Percentiles rank a stretch among this genome's conserved stretches.
Evolutionary conservation across 169 alveolate species (phyloP).

Genomic region (Cytauxzoon felis): DNA sequence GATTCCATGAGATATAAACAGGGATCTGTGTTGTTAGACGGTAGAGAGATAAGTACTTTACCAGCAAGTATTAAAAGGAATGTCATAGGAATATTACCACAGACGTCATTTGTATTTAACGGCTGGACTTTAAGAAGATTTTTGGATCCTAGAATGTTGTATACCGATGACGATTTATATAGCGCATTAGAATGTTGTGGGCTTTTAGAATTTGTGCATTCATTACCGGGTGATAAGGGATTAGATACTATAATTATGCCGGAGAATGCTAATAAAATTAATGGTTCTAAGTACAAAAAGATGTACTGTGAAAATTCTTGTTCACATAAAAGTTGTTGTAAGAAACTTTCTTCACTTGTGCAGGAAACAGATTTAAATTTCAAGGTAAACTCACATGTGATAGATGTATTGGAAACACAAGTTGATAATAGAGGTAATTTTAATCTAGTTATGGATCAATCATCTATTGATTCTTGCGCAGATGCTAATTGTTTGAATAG

Average conservation of each 20-base stretch:
- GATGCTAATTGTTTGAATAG: background rate
- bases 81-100: slow-evolving; percentile 53
- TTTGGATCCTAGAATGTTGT: slow-evolving; percentile 56
- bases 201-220: slow-evolving; percentile 18
- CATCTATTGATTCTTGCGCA: too few species aligned
- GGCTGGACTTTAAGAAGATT: slow-evolving; percentile 62
- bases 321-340: too few species aligned
- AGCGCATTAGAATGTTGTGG: slow-evolving; percentile 51
- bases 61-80: slow-evolving; percentile 31
- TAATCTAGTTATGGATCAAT: too few species aligned
- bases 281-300: slow-evolving; percentile 20
- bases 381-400: background rate
- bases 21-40: slow-evolving; percentile 60
- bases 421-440: too few species aligned
- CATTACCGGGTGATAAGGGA: slow-evolving; percentile 13
- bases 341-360: background rate
- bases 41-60: slow-evolving; percentile 31
- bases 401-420: background rate
- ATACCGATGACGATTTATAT: slow-evolving; percentile 30
- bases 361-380: background rate
- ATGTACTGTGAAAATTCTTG: background rate
- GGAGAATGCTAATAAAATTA: background rate
- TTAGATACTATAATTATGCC: slow-evolving; percentile 34
- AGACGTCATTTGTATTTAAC: slow-evolving; percentile 44
- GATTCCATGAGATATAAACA: slow-evolving; percentile 9